These are phyloP conservation scores for Lichtheimia corymbifera DNA, from an alignment of 371 early-diverging fungal genomes.

Conservation along the genomic window DNA sequence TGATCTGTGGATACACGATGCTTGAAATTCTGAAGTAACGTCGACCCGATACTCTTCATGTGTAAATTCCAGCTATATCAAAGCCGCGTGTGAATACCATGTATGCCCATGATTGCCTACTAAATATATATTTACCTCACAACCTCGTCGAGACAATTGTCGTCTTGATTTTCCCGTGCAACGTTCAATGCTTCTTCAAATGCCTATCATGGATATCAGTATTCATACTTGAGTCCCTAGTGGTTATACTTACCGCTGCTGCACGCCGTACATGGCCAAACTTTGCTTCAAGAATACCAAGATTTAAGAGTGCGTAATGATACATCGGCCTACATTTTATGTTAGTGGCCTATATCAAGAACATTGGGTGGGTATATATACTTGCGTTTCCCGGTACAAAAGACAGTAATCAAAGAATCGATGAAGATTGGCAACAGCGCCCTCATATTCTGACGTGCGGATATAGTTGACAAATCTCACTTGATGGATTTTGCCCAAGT, in stretches of 20 bases:
- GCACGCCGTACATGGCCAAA: constrained; percentile 39
- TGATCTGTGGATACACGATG: no score
- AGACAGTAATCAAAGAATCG: constrained; percentile 34
- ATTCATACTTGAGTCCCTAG: no score
- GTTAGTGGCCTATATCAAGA: not conserved
- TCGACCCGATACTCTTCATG: constrained; percentile 13
- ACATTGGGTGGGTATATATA: not conserved
- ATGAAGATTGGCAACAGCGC: constrained; percentile 30
- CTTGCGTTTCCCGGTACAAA: constrained; percentile 31
- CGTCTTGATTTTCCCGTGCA: constrained; percentile 37
- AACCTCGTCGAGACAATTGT: constrained; percentile 36
- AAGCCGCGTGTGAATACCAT: not conserved
- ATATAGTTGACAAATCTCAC: constrained; percentile 38
- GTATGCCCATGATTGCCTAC: not conserved
- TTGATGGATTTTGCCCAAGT: constrained; percentile 29
- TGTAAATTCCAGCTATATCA: constrained; percentile 17
- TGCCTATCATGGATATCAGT: constrained; percentile 11
- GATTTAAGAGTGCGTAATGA: constrained; percentile 38
- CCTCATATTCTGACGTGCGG: constrained; percentile 40
- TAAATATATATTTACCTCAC: constrained; percentile 21
- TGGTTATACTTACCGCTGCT: constrained; percentile 27
- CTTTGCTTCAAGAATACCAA: constrained; percentile 41
- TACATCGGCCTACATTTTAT: constrained; percentile 26
- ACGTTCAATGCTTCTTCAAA: constrained; percentile 38
- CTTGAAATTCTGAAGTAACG: not conserved